Percentiles rank a stretch among this genome's conserved stretches.
Evolutionary conservation across 1,139 yeast genomes (phyloP).

Genomic region (Ashbya aceris): DNA sequence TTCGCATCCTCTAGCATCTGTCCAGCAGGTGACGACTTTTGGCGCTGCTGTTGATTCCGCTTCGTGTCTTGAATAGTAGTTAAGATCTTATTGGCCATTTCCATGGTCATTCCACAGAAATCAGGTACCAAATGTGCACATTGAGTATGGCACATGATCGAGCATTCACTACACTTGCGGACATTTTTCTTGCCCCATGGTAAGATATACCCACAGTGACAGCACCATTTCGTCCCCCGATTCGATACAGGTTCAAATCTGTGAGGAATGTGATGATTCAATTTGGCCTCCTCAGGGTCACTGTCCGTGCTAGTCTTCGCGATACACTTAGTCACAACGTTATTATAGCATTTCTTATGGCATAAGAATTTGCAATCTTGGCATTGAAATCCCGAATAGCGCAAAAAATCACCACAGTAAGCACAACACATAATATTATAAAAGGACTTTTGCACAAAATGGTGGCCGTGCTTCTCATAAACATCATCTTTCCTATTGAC

Average conservation of each 20-base stretch:
- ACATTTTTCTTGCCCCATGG: slow-evolving; percentile 94
- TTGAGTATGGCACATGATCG: slow-evolving; percentile 84
- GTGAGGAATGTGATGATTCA: slow-evolving; percentile 94
- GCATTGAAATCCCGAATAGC: slow-evolving; percentile 93
- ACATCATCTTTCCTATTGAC: slow-evolving; percentile 92
- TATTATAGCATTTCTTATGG: slow-evolving; percentile 88
- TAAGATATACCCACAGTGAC: slow-evolving; percentile 92
- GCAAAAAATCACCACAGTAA: slow-evolving; percentile 86
- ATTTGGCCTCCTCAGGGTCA: slow-evolving; percentile 79
- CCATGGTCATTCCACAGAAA: slow-evolving; percentile 98
- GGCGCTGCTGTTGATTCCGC: slow-evolving; percentile 31
- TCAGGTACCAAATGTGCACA: slow-evolving; percentile 96
- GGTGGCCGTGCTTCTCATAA: slow-evolving; percentile 93
- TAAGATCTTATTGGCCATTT: slow-evolving; percentile 83
- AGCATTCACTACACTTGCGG: slow-evolving; percentile 93
- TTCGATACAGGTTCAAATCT: slow-evolving; percentile 85
- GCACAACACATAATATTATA: slow-evolving; percentile 97
- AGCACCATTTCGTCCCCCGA: slow-evolving; percentile 97
- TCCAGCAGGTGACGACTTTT: too few relatives aligned
- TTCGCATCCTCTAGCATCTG: too few relatives aligned
- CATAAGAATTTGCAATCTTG: slow-evolving; percentile 92
- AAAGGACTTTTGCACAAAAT: slow-evolving; percentile 89
- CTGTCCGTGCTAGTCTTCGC: slow-evolving; percentile 80
- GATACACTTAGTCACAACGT: slow-evolving; percentile 92
- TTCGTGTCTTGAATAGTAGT: slow-evolving; percentile 78